phyloP scores from a whole-genome alignment of 257 asterid species.

The Rubia yunnanensis region DNA sequence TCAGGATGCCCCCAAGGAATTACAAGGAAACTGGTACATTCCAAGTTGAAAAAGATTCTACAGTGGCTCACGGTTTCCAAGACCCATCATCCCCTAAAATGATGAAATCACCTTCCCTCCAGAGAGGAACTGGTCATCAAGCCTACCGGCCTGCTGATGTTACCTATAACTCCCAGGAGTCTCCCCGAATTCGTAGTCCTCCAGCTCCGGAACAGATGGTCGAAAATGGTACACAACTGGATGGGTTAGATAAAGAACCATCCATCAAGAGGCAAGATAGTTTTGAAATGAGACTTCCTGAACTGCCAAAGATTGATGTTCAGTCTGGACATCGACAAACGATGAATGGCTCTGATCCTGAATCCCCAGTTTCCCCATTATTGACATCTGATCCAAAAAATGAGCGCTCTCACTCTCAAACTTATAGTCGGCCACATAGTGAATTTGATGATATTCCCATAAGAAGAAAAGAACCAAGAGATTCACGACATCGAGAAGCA shows the following conservation, averaged over 20 bases:
- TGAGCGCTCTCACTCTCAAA: constrained; percentile 97
- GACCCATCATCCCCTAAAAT: constrained; percentile 92
- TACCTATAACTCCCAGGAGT: constrained; percentile 62
- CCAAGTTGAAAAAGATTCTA: constrained; percentile 86
- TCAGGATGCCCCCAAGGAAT: constrained; percentile 87
- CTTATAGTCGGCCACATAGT: constrained; percentile 81
- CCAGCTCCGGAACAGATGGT: constrained; percentile 82
- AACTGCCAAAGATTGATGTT: constrained; percentile 90
- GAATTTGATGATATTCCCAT: constrained; percentile 47
- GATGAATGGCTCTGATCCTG: constrained; percentile 69
- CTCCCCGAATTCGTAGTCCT: constrained; percentile 72
- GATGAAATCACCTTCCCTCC: constrained; percentile 93
- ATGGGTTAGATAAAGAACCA: constrained; percentile 66
- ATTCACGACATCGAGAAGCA: constrained; percentile 41
- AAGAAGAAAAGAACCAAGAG: constrained; percentile 39
- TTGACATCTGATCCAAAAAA: constrained; percentile 95
- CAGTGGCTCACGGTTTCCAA: constrained; percentile 61
- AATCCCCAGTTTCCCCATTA: constrained; percentile 98
- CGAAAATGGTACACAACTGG: constrained; percentile 64
- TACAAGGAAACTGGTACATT: constrained; percentile 67
- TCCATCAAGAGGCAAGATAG: constrained; percentile 95
- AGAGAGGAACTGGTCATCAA: constrained; percentile 67
- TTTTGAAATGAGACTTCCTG: constrained; percentile 90
- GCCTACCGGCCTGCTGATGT: constrained; percentile 63
- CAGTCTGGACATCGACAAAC: constrained; percentile 67